Base-by-base conservation (phyloP, 192 early-diverging fungal species). In the Podila verticillata region DNA sequence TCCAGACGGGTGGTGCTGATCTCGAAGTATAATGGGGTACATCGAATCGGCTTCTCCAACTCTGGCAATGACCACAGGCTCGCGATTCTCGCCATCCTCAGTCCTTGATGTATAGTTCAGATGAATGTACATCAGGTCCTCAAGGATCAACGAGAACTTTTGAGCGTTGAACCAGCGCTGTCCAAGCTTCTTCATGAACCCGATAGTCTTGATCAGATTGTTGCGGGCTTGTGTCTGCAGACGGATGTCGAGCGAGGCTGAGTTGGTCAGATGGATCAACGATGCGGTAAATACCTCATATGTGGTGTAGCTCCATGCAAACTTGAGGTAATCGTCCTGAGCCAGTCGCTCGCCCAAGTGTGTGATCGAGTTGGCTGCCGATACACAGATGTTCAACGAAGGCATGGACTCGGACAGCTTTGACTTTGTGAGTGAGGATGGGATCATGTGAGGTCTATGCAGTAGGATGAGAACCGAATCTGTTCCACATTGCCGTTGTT, bases 391-490 rank as follows among this genome's bases (percentile, higher is more conserved):
- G 31, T 85, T 80, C 30, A 74, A 26, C n/a, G 84, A 85, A 12
- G 70, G 66, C 67, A 74, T 66, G 15, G 71, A 68, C 32, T 65
- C 64, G 65, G 68, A 68, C 0, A 73, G 65, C 61, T 78, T 75
- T 19, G 63, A 44, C 62, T 68, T 77, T 67, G 82, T 75, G 4
- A 71, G 29, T 1, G 70, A 61, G 6, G 66, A 44, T 34, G 56
- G 80, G 60, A 73, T 71, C 74, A 81, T 85, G 67, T 84, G 86
- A 3, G 89, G 85, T 22, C 87, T 82, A 61, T 90, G 89, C 31
- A 90, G 48, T 31, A 90, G 68, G 51, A 87, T 90, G 28, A 90
- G 56, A n/a, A 75, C 72, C 7, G 89, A 83, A 54, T 88, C 84
- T 75, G 86, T 44, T 84, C 75, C 54, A 15, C 24, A 26, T 54